A percentile compares a stretch with the other conserved stretches of the same genome.
Conservation (phyloP, 371 early-diverging fungal genomes). For the Syncephalastrum racemosum region DNA sequence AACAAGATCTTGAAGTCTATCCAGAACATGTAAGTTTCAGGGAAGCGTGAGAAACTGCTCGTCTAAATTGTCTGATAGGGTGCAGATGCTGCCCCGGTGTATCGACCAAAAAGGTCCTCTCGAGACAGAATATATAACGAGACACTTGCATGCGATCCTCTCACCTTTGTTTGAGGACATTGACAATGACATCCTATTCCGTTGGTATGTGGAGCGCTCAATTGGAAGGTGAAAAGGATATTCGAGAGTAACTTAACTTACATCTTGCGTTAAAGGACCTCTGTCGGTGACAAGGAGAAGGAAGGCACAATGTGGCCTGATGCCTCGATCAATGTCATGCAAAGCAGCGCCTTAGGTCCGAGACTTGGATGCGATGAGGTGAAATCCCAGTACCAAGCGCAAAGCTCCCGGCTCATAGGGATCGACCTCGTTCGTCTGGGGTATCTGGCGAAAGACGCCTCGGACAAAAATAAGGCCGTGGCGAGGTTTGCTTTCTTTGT, state of each 20-base stretch:
- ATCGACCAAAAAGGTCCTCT: slow-evolving; percentile 17
- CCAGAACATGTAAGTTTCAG: slow-evolving; percentile 9
- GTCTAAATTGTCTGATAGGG: slow-evolving; percentile 14
- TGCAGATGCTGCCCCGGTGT: slow-evolving; percentile 14
- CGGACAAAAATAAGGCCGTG: slow-evolving; percentile 21
- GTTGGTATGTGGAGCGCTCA: too few relatives aligned
- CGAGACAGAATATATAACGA: slow-evolving; percentile 20
- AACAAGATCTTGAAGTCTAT: slow-evolving; percentile 3
- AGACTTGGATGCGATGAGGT: slow-evolving; percentile 22
- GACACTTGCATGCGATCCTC: slow-evolving; percentile 12
- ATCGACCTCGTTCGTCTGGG: slow-evolving; percentile 21
- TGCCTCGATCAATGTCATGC: slow-evolving; percentile 25
- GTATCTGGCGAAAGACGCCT: slow-evolving; percentile 14
- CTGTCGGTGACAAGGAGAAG: slow-evolving; percentile 22
- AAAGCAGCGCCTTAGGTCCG: slow-evolving; percentile 14
- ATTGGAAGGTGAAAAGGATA: too few relatives aligned
- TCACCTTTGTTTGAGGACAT: slow-evolving; percentile 12
- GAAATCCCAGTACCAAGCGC: slow-evolving; percentile 23
- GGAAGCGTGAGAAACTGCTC: not conserved
- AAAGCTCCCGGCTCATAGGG: slow-evolving; percentile 16
- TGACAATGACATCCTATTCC: slow-evolving; percentile 7
- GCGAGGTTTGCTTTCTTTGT: slow-evolving; percentile 11
- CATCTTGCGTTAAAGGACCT: slow-evolving; percentile 20
- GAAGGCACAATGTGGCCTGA: slow-evolving; percentile 13
- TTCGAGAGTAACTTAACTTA: too few relatives aligned